A percentile compares a stretch with the other conserved stretches of the same genome.
Conservation (phyloP, 768 basidiomycete species). For the Termitomyces titanicus region DNA sequence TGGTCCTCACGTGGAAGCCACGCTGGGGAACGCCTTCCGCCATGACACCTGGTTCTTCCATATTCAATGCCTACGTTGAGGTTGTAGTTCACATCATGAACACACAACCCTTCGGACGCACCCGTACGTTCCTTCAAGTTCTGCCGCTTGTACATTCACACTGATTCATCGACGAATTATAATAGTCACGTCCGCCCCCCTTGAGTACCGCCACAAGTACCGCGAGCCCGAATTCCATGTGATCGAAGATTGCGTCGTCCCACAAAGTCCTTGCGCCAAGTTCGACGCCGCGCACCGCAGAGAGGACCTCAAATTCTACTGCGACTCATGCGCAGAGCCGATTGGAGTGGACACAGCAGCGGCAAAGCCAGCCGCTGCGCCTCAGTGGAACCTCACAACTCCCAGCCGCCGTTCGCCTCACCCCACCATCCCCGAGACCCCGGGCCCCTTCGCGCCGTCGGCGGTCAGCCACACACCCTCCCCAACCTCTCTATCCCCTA, state of each 20-base stretch:
- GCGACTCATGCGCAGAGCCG: no score
- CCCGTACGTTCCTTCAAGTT: neutral
- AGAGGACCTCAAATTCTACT: neutral
- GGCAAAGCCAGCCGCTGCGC: neutral
- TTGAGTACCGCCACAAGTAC: neutral
- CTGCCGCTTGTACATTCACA: no score
- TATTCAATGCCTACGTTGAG: neutral
- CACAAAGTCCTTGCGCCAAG: neutral
- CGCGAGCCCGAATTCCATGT: neutral
- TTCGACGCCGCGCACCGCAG: neutral
- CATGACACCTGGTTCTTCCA: neutral
- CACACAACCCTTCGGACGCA: neutral
- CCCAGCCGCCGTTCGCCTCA: neutral
- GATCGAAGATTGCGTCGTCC: neutral
- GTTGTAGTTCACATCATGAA: neutral
- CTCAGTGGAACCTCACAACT: neutral
- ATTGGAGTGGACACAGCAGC: no score
- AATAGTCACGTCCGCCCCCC: neutral
- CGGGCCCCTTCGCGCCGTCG: neutral
- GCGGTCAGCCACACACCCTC: neutral
- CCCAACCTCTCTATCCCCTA: neutral
- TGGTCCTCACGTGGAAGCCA: neutral
- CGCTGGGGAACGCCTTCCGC: neutral
- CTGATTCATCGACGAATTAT: no score
- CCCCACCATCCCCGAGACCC: neutral